phyloP scores from a whole-genome alignment of 306 rosid genomes.

The Vicia faba region DNA sequence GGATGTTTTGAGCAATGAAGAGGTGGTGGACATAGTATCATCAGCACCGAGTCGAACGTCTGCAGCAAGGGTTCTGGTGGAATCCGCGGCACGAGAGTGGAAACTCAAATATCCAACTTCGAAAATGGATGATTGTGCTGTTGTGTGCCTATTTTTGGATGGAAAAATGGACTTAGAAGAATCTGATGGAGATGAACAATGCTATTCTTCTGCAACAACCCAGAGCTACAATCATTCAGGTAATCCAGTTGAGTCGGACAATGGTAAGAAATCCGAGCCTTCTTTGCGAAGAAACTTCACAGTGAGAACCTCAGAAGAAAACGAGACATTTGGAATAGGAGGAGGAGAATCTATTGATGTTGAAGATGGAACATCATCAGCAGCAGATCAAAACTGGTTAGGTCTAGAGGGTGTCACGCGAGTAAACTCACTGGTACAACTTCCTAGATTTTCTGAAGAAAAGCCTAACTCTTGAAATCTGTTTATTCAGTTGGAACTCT shows the following conservation, averaged over 20 bases:
- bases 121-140: constrained; percentile 97
- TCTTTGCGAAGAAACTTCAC: constrained; percentile 75
- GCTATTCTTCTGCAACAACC: constrained; percentile 74
- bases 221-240: constrained; percentile 69
- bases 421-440: constrained; percentile 98
- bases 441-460: constrained; percentile 90
- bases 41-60: constrained; percentile 67
- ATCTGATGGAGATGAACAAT: constrained; percentile 84
- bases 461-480: constrained; percentile 47
- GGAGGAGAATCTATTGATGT: constrained; percentile 38
- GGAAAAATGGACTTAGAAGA: constrained; percentile 93
- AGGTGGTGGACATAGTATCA: constrained; percentile 87
- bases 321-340: constrained; percentile 41
- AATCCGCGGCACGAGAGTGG: constrained; percentile 92
- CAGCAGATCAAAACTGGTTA: constrained; percentile 84
- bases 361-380: constrained; percentile 47
- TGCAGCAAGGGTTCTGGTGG: constrained; percentile 78
- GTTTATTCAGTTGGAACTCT: constrained; percentile 36
- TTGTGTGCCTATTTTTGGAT: constrained; percentile 84
- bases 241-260: constrained; percentile 73
- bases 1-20: constrained; percentile 97
- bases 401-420: constrained; percentile 92
- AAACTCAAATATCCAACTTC: constrained; percentile 90
- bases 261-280: constrained; percentile 78
- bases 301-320: constrained; percentile 68